Evolutionary conservation across 2,329 filamentous ascomycete genomes (phyloP).

Genomic region (Xylariaceae sp.): DNA sequence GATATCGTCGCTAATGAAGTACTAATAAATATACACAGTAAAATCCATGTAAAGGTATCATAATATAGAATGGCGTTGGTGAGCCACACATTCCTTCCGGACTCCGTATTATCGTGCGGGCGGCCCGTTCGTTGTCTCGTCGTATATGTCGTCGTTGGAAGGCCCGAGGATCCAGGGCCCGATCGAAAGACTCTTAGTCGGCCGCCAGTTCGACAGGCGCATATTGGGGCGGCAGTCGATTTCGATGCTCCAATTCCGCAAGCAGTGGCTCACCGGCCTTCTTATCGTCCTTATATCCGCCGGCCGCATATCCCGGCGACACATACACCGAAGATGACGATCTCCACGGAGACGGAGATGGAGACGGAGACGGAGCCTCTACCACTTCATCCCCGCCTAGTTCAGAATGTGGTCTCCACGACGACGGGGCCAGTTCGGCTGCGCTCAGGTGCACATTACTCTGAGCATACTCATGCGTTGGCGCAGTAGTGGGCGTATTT

Average conservation of each 20-base stretch:
- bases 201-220: conserved; percentile 21
- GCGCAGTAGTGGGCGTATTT: neutral
- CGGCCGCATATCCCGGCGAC: conserved; percentile 2
- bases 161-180: neutral
- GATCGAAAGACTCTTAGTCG: neutral
- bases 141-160: too few species aligned
- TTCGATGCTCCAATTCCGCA: conserved; percentile 19
- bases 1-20: too few species aligned
- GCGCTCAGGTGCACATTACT: conserved; percentile 20
- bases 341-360: conserved; percentile 13
- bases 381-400: too few species aligned
- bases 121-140: too few species aligned
- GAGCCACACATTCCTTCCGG: too few species aligned
- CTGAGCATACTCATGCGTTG: conserved; percentile 21
- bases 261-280: conserved; percentile 20
- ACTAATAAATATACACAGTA: too few species aligned
- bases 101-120: too few species aligned
- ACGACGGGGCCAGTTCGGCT: conserved; percentile 19
- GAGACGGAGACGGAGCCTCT: too few species aligned
- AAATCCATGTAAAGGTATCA: too few species aligned
- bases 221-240: neutral
- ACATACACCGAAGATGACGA: conserved; percentile 1
- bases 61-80: too few species aligned
- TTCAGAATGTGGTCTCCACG: conserved; percentile 13
- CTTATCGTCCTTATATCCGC: conserved; percentile 9